A percentile compares a stretch with the other conserved stretches of the same genome.
phyloP scores from a whole-genome alignment of 1,284 basidiomycete genomes.

The Naganishia sp. region DNA sequence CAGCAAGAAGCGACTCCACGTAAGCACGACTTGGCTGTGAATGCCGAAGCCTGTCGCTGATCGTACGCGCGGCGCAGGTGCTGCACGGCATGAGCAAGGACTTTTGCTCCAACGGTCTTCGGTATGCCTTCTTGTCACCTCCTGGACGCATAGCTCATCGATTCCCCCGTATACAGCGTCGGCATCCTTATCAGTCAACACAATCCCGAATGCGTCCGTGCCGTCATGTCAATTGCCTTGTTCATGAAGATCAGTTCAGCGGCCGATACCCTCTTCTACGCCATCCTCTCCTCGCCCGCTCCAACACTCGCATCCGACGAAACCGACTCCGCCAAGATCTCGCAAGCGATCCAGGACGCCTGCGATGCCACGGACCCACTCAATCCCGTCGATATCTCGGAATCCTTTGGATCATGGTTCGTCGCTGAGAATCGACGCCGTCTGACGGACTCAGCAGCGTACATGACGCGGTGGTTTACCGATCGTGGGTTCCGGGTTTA shows the following conservation, averaged over 20 bases:
- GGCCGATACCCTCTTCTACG: slow-evolving; percentile 21
- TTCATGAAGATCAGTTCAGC: slow-evolving; percentile 48
- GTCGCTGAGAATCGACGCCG: slow-evolving; percentile 43
- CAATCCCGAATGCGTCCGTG: slow-evolving; percentile 52
- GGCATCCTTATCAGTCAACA: slow-evolving; percentile 53
- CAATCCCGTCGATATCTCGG: slow-evolving; percentile 40
- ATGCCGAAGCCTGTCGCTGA: slow-evolving; percentile 2
- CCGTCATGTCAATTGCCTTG: slow-evolving; percentile 50
- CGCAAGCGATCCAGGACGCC: slow-evolving; percentile 43
- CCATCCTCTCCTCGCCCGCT: background rate
- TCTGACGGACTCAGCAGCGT: slow-evolving; percentile 46
- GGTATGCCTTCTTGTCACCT: background rate
- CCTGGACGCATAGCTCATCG: background rate
- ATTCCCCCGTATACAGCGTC: slow-evolving; percentile 36
- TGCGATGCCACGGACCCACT: slow-evolving; percentile 50
- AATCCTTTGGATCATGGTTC: slow-evolving; percentile 40
- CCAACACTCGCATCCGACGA: slow-evolving; percentile 22
- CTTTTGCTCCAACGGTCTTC: slow-evolving; percentile 56
- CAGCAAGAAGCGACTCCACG: slow-evolving; percentile 51
- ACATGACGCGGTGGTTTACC: slow-evolving; percentile 47
- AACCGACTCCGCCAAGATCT: background rate
- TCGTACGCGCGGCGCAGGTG: slow-evolving; percentile 32
- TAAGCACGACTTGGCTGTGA: slow-evolving; percentile 34
- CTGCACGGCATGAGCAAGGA: slow-evolving; percentile 55
- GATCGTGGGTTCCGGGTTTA: slow-evolving; percentile 46